Evolutionary conservation across 805 yeast genomes (phyloP), one percentile per base, ranked within the genome.

Genomic region (Pichia nanzhaoensis): DNA sequence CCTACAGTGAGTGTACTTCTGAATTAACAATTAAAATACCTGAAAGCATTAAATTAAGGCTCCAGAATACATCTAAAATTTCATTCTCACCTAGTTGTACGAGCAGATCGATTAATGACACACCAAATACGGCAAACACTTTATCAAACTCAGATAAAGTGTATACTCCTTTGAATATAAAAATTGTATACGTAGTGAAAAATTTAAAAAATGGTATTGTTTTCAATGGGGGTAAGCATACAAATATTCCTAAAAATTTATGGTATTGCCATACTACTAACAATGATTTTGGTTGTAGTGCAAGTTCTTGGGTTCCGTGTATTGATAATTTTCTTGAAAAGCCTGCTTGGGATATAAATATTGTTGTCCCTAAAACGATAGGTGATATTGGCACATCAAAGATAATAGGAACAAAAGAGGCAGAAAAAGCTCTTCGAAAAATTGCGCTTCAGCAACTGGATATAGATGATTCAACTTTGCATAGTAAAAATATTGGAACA

Each of bases 261-360:
- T 88, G 96, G 95, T 93, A 83, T 56, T 95, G 87, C 2, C 89
- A 84, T 62, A 91, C 98, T 0, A 71, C 78, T 1, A 90, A 91
- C 57, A 73, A 86, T 4, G 89, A 87, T 24, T 64, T 82, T 37
- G 87, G 88, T 16, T 73, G 84, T 3, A 78, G 93, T 14, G 85
- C 98, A 0, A 86, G 96, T 2, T 83, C 89, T n/a, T 93, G 99
- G 99, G 84, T 93, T 40, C 99, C 99, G 0, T 93, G 99, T 59
- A 74, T 93, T 5, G 97, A 93, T 52, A 85, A 83, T 37, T 62
- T 89, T 28, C 83, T 90, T 76, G 96, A 89, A 55, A 77, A 87
- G 50, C 83, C 85, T 36, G 84, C 96, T 1, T 93, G 98, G 98
- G 89, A 89, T 51, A 60, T 93, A 9, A 95, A 87, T 57, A 69